Evolutionary conservation across 805 yeast genomes (phyloP).

Genomic region (Komagataella kurtzmanii): DNA sequence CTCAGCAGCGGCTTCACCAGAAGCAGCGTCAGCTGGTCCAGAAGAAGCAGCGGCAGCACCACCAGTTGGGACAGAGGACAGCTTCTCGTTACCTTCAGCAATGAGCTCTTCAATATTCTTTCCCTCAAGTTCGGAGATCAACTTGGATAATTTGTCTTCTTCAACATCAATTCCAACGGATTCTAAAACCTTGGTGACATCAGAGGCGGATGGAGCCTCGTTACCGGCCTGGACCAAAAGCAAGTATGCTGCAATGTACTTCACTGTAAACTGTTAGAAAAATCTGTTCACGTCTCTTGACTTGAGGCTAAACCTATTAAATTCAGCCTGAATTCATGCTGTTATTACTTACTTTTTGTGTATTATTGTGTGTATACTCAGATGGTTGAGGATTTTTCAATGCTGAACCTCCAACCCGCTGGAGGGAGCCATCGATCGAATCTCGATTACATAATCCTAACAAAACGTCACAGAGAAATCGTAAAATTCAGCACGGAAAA

Average conservation of each 20-base stretch:
- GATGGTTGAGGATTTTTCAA: neutral
- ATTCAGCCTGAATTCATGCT: neutral
- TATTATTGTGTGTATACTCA: neutral
- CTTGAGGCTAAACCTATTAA: neutral
- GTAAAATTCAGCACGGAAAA: neutral
- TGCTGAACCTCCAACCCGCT: neutral
- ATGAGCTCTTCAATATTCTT: conserved; percentile 61
- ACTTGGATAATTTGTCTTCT: conserved; percentile 56
- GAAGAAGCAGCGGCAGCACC: conserved; percentile 59
- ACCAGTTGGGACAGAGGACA: conserved; percentile 74
- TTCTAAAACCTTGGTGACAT: conserved; percentile 77
- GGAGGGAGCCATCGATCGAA: neutral
- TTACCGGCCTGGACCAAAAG: conserved; percentile 82
- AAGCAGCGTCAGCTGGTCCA: conserved; percentile 42
- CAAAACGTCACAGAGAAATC: neutral
- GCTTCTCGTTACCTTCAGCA: conserved; percentile 71
- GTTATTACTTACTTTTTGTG: neutral
- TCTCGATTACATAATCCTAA: neutral
- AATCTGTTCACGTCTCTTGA: neutral
- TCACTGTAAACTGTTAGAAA: conserved; percentile 30
- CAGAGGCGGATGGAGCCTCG: conserved; percentile 79
- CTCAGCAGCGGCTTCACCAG: conserved; percentile 41
- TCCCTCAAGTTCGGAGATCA: conserved; percentile 69
- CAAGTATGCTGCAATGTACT: conserved; percentile 89
- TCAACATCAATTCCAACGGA: conserved; percentile 91